Base-by-base conservation (phyloP, 148 eudicot species). In the Heliosperma pusillum region DNA sequence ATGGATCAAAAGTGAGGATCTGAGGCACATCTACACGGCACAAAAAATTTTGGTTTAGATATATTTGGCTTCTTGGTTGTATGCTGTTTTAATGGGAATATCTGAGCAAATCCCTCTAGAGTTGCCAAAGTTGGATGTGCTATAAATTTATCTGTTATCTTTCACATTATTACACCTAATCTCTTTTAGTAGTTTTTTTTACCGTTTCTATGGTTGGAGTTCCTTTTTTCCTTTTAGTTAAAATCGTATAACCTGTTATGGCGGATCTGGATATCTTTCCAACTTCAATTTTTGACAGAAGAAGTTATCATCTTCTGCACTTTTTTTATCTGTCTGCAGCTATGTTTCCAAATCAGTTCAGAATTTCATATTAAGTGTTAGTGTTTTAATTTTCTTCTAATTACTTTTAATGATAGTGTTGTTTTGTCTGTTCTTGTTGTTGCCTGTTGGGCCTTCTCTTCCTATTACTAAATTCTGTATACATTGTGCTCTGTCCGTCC, bases 381-480 rank as follows among this genome's bases (percentile, higher is more conserved):
- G 13, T 59, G 12, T 2, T 36, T 40, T 19, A 36, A 5, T 66
- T 29, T 40, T 65, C 33, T 65, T 33, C 22, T 30, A 65, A 65
- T 30, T 65, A 30, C 21, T 64, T 64, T 16, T 63, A 22, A 63
- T 63, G 40, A 10, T 17, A 15, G 21, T 29, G 19, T 65, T 1
- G 20, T 65, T 65, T 33, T 65, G 44, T 65, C 45, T 29, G 29
- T 27, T 65, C 68, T 36, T 36, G 24, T n/a, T 66, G 69, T 36
- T 66, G 69, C 10, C 40, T 66, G 69, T 36, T 66, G 69, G 69
- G 22, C 20, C 42, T 66, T 33, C 45, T 33, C 20, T 16, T 33
- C 69, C 33, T 24, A 61, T 26, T 26, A 24, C 33, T 26, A 24
- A 61, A 61, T 61, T 61, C 66, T 26, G 26, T 24, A 61, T 5